A percentile compares a stretch with the other conserved stretches of the same genome.
These are phyloP conservation scores for Oehlia diaphana DNA, from an alignment of 192 early-diverging fungal genomes.

Conservation along the genomic window DNA sequence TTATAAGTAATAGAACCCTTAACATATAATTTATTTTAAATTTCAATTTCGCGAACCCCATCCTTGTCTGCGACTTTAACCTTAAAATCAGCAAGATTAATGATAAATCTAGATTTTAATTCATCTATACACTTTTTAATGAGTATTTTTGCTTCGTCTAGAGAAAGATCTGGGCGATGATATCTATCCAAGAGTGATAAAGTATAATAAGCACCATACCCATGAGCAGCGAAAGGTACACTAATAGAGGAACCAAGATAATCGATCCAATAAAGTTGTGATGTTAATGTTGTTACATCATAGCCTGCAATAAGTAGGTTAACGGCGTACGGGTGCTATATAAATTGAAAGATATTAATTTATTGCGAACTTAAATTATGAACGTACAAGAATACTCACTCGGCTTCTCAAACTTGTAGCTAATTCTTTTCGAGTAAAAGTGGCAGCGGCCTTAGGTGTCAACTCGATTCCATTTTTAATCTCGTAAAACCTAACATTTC, in stretches of 20 bases:
- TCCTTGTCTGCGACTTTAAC: constrained; percentile 87
- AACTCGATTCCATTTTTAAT: constrained; percentile 87
- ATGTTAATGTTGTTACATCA: constrained; percentile 68
- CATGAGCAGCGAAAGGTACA: constrained; percentile 87
- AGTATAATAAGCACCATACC: constrained; percentile 89
- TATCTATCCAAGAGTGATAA: constrained; percentile 92
- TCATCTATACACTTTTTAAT: constrained; percentile 83
- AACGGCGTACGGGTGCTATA: constrained; percentile 82
- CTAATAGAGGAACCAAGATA: constrained; percentile 78
- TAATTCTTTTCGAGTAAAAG: constrained; percentile 82
- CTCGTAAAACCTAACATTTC: constrained; percentile 87
- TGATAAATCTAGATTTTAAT: constrained; percentile 80
- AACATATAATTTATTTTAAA: constrained; percentile 37
- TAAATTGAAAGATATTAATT: background rate
- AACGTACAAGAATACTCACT: constrained; percentile 38
- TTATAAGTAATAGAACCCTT: too few relatives aligned
- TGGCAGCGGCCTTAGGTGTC: constrained; percentile 73
- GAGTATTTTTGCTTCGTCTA: constrained; percentile 85
- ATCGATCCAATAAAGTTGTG: constrained; percentile 92
- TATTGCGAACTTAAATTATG: background rate
- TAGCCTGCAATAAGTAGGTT: constrained; percentile 88
- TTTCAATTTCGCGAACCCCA: constrained; percentile 70
- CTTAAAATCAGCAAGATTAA: constrained; percentile 79
- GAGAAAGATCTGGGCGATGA: constrained; percentile 75
- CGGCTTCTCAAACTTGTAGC: constrained; percentile 82